Base-by-base conservation (phyloP, 2,329 filamentous ascomycete species). In the Huntiella omanensis region DNA sequence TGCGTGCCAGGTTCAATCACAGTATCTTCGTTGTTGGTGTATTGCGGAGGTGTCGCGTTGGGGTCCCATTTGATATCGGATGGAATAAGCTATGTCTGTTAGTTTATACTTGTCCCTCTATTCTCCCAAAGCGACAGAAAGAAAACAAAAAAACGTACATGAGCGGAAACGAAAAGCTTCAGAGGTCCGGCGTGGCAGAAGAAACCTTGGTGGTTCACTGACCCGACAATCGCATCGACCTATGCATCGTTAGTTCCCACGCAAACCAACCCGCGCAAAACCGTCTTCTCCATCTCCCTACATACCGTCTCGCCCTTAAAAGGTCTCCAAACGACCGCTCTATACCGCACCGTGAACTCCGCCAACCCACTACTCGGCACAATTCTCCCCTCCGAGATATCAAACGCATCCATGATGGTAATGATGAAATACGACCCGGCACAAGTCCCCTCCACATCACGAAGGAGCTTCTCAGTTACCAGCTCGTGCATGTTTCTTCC, bases 371-470 rank as follows among this genome's bases (percentile, higher is more conserved):
- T 93, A 6, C 88, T 84, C 3, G 91, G 88, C 48, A 95, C 73
- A 51, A 98, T 88, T 55, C 85, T 80, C 10, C 87, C 87, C 58
- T 94, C 86, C 12, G 85, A 92, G 57, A 96, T 88, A 55, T 95
- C 83, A 57, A 92, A 87, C 42, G 87, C 83, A 62, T 95, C 87
- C 76, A 98, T 88, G 57, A 98, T 92, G 58, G 86, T 91, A 56
- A 98, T 91, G 59, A 98, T 92, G 63, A 91, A 96, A 69, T 93
- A 95, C 60, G 84, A 85, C 49, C 91, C 91, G 3, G 86, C 91
- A 63, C 87, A 95, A 37, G 83, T 88, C 17, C 91, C 91, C 65
- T 98, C 91, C 51, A 95, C 85, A 59, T 96, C 88, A 58, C 83
- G 80, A 53, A 94, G 73, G 22, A 98, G 76, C 62, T 88, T 86